Conservation (phyloP, 1,139 yeast genomes). For the Saccharomyces hybrid region DNA sequence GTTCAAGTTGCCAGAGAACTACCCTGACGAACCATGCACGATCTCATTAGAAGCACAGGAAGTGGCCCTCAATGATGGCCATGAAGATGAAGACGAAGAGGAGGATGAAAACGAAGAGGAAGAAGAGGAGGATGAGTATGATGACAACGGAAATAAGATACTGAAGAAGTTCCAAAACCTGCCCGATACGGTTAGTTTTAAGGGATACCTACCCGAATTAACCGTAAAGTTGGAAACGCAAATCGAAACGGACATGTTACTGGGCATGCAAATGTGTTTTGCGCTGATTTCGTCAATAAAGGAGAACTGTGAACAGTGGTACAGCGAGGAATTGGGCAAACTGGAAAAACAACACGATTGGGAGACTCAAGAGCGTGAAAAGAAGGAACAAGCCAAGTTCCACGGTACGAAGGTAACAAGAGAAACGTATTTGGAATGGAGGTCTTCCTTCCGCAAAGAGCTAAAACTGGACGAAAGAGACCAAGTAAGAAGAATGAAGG, state of each 20-base stretch:
- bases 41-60: slow-evolving; percentile 18
- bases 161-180: slow-evolving; percentile 41
- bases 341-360: slow-evolving; percentile 55
- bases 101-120: slow-evolving; percentile 23
- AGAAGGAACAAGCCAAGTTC: slow-evolving; percentile 69
- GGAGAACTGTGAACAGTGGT: slow-evolving; percentile 67
- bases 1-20: slow-evolving; percentile 26
- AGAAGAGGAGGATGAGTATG: slow-evolving; percentile 41
- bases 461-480: slow-evolving; percentile 51
- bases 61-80: slow-evolving; percentile 20
- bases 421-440: slow-evolving; percentile 68
- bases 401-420: slow-evolving; percentile 71
- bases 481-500: slow-evolving; percentile 42
- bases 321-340: slow-evolving; percentile 47
- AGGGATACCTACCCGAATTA: slow-evolving; percentile 42
- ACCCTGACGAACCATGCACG: slow-evolving; percentile 29
- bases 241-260: slow-evolving; percentile 56
- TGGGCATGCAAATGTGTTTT: slow-evolving; percentile 84
- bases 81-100: slow-evolving; percentile 14
- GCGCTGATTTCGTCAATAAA: slow-evolving; percentile 69
- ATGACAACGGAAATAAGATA: slow-evolving; percentile 37
- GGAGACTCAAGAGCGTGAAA: slow-evolving; percentile 50
- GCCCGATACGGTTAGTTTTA: slow-evolving; percentile 50
- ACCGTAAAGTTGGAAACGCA: slow-evolving; percentile 43
- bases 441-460: slow-evolving; percentile 50